Evolutionary conservation across 75 land plant genomes (phyloP).

Genomic region (Cunninghamia lanceolata): DNA sequence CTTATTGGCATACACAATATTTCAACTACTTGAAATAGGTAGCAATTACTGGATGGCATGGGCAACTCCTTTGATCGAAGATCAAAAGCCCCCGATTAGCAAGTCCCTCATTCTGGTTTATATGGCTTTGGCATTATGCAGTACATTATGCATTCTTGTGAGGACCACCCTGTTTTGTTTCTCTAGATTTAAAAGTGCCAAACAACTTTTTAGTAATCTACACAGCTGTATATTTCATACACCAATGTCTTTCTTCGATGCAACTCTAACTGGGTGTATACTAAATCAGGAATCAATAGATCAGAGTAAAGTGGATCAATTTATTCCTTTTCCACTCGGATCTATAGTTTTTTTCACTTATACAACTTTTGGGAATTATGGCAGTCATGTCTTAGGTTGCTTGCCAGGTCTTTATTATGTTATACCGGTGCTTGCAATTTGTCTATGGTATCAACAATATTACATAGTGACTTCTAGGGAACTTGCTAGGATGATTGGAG

Average conservation of each 20-base stretch:
- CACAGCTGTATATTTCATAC: slow-evolving; percentile 70
- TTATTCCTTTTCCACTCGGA: slow-evolving; percentile 13
- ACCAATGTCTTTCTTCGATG: slow-evolving; percentile 95
- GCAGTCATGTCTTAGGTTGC: no score
- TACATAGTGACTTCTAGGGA: slow-evolving; percentile 71
- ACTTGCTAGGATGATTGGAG: slow-evolving; percentile 47
- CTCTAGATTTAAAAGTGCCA: slow-evolving; percentile 64
- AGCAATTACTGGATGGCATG: no score
- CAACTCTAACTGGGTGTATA: slow-evolving; percentile 87
- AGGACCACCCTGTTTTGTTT: slow-evolving; percentile 47
- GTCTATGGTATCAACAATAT: slow-evolving; percentile 26
- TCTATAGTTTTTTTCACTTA: slow-evolving; percentile 1
- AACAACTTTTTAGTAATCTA: slow-evolving; percentile 60
- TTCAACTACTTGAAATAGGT: slow-evolving; percentile 79
- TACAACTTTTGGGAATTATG: slow-evolving; percentile 15
- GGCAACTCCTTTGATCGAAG: slow-evolving; percentile 69
- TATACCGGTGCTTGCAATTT: slow-evolving; percentile 12
- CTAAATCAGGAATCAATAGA: slow-evolving; percentile 42
- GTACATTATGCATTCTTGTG: slow-evolving; percentile 55
- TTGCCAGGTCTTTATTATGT: slow-evolving; percentile 33
- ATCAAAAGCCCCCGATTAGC: slow-evolving; percentile 28
- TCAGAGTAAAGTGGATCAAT: slow-evolving; percentile 20
- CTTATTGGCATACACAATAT: slow-evolving; percentile 52
- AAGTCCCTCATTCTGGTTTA: slow-evolving; percentile 44
- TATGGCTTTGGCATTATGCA: no score